Conservation (phyloP, 2,329 filamentous ascomycete species). For the Ascosphaera pollenicola region DNA sequence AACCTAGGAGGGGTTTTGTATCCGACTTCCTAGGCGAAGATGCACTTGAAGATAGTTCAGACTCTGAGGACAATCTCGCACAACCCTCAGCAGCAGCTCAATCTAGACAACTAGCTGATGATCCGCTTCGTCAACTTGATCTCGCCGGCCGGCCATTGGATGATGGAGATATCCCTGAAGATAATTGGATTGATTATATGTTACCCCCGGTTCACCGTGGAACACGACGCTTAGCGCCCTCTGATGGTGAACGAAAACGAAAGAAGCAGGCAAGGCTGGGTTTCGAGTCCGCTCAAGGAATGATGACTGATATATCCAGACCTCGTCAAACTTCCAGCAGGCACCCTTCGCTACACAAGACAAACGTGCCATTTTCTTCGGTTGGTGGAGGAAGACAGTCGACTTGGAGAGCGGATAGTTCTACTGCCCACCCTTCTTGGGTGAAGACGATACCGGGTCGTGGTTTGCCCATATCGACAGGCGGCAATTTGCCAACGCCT, state of each 20-base stretch:
- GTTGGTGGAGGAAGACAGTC: not conserved
- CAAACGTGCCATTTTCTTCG: not conserved
- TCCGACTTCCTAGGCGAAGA: not conserved
- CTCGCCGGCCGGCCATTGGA: slow-evolving; percentile 2
- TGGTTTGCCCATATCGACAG: not conserved
- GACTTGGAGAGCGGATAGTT: not conserved
- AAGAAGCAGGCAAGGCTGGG: not conserved
- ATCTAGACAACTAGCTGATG: slow-evolving; percentile 3
- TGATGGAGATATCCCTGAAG: slow-evolving; percentile 17
- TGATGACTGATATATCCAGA: not conserved
- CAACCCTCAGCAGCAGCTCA: not conserved
- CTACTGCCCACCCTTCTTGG: not conserved
- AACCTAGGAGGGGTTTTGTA: slow-evolving; percentile 7
- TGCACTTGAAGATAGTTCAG: slow-evolving; percentile 12
- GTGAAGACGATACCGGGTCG: not conserved
- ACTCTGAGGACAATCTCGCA: slow-evolving; percentile 9
- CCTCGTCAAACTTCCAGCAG: not conserved
- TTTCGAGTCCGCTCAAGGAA: not conserved
- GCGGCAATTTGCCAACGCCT: not conserved
- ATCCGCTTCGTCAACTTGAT: slow-evolving; percentile 3
- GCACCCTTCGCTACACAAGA: not conserved
- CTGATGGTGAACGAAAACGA: not conserved
- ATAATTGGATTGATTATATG: slow-evolving; percentile 22
- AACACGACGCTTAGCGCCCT: not conserved
- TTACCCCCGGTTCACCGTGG: slow-evolving; percentile 12